Percentiles rank a stretch among this genome's conserved stretches.
phyloP scores from a whole-genome alignment of 2,329 filamentous ascomycete genomes.

The Neonectria sp. region DNA sequence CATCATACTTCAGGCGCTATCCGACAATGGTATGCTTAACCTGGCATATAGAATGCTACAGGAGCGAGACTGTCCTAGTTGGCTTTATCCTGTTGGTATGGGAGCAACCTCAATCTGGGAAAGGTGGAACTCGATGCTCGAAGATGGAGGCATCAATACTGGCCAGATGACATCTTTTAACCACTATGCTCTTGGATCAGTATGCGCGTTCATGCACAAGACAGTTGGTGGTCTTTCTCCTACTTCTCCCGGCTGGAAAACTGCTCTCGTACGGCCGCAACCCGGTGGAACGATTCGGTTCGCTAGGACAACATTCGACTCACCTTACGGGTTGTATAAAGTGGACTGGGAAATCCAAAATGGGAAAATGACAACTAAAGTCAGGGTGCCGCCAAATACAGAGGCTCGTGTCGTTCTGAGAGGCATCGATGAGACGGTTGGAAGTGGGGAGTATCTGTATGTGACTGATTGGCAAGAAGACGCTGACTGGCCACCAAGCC shows the following conservation, averaged over 20 bases:
- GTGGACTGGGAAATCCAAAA: slow-evolving; percentile 14
- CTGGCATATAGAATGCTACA: slow-evolving; percentile 63
- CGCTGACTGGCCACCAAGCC: slow-evolving; percentile 16
- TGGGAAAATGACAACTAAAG: slow-evolving; percentile 15
- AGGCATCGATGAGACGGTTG: slow-evolving; percentile 15
- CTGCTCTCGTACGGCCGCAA: slow-evolving; percentile 33
- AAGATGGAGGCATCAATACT: slow-evolving; percentile 59
- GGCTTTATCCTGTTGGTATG: slow-evolving; percentile 63
- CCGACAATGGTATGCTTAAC: slow-evolving; percentile 46
- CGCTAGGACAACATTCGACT: slow-evolving; percentile 19
- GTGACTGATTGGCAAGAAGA: slow-evolving; percentile 12
- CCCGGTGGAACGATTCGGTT: slow-evolving; percentile 19
- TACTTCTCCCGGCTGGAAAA: slow-evolving; percentile 57
- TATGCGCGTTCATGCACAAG: slow-evolving; percentile 61
- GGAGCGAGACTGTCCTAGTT: slow-evolving; percentile 59
- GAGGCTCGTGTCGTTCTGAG: slow-evolving; percentile 12
- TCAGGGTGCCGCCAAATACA: slow-evolving; percentile 16
- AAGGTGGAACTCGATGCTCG: slow-evolving; percentile 62
- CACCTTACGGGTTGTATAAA: slow-evolving; percentile 20
- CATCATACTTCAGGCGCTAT: slow-evolving; percentile 53
- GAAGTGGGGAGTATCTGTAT: slow-evolving; percentile 21
- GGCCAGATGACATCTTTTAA: slow-evolving; percentile 65
- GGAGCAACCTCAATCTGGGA: slow-evolving; percentile 65
- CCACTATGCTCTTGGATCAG: slow-evolving; percentile 63
- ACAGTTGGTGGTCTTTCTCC: slow-evolving; percentile 58